Base-by-base conservation (phyloP, 2,329 filamentous ascomycete genomes). In the Pleoardoris graminearum region DNA sequence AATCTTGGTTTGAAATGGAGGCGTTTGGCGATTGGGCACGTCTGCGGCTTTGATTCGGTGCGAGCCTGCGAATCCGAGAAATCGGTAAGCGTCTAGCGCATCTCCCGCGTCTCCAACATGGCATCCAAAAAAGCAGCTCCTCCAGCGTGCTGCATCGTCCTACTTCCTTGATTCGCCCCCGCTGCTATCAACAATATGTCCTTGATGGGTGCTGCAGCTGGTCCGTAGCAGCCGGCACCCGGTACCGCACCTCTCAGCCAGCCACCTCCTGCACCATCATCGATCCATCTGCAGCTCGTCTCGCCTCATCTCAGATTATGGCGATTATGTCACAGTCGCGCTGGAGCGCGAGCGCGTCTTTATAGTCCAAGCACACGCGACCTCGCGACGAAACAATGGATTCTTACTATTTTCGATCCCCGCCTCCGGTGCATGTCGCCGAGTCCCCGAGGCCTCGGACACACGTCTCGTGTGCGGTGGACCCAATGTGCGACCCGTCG, bases 311-410 rank as follows among this genome's bases (percentile, higher is more conserved):
- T 46, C 48, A 50, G 54, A 46, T 48, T n/a, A n/a, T n/a, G n/a
- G n/a, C n/a, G 51, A 58, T 62, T 60, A 61, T 62, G 60, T 66
- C 64, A 68, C 63, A 57, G 27, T 62, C 69, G 62, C 68, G 33
- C 33, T 17, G 14, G 69, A 69, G 48, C 55, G 53, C 59, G 32
- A 47, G 59, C 67, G 68, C 67, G 68, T 66, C 56, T 58, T 58
- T 32, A 57, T 63, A 65, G 63, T 65, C 58, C 59, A 25, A 46
- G 30, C 63, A 55, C 60, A 65, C 66, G 67, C 66, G 61, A 64
- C 58, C 56, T 63, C 66, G 65, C 60, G 55, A 63, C 54, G 59
- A 61, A 62, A 60, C 57, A 57, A 57, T 55, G 46, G 50, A 41
- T 48, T 52, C 54, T 63, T 43, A 53, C 65, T 63, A 60, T 65